Conservation (phyloP, 768 basidiomycete genomes). For the Lyophyllum atratum region DNA sequence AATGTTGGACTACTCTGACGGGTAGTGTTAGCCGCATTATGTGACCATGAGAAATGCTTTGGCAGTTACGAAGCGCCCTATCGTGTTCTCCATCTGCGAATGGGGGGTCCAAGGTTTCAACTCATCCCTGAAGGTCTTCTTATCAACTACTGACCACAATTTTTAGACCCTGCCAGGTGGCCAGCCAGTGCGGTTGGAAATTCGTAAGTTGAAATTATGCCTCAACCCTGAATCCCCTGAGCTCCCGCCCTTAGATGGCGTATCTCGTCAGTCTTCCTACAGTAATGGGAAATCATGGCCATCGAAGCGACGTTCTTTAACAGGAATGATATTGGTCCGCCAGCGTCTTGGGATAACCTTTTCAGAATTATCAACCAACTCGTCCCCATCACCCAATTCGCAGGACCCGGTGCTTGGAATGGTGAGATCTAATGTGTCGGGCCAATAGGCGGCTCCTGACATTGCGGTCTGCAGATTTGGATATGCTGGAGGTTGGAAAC, state of each 20-base stretch:
- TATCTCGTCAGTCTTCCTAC: conserved; percentile 36
- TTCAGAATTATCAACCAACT: conserved; percentile 53
- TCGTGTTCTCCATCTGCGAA: conserved; percentile 54
- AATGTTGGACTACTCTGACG: background rate
- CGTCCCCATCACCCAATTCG: conserved; percentile 51
- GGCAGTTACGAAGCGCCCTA: conserved; percentile 42
- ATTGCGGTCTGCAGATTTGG: conserved; percentile 38
- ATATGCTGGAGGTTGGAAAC: conserved; percentile 57
- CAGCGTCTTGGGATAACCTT: conserved; percentile 47
- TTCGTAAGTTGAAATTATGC: conserved; percentile 29
- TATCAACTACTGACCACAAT: background rate
- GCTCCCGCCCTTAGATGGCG: conserved; percentile 32
- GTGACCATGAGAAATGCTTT: conserved; percentile 48
- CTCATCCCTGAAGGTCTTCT: background rate
- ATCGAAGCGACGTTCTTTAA: background rate
- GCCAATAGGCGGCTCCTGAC: conserved; percentile 13
- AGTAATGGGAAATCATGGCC: background rate
- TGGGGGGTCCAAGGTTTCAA: conserved; percentile 44
- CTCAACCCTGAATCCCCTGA: background rate
- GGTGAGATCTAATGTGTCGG: conserved; percentile 20
- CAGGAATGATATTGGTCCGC: conserved; percentile 50
- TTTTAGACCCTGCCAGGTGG: conserved; percentile 50
- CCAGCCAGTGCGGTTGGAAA: conserved; percentile 46
- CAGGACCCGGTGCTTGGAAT: conserved; percentile 47
- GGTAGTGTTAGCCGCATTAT: conserved; percentile 37